phyloP scores from a whole-genome alignment of 2,329 filamentous ascomycete genomes.

The Fusarium marasasianum region DNA sequence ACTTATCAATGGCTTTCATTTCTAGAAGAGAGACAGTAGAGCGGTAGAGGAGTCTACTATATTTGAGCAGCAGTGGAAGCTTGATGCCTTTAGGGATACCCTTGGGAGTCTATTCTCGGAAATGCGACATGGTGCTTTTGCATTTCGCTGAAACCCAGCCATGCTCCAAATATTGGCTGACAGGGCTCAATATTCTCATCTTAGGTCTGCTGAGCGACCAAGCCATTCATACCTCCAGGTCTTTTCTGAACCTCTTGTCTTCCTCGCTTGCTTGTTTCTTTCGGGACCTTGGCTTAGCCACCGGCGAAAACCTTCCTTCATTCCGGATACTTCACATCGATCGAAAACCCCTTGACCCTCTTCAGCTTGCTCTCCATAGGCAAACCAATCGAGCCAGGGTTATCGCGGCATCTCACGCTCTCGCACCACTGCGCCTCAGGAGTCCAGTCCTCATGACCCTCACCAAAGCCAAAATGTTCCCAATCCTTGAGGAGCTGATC shows the following conservation, averaged over 20 bases:
- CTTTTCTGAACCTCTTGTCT: accelerated
- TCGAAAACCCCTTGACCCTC: accelerated
- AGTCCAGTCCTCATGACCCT: neutral
- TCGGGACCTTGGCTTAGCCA: accelerated
- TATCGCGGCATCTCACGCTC: neutral
- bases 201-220: neutral
- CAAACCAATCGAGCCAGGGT: accelerated
- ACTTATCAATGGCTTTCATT: neutral
- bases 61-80: neutral
- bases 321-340: neutral
- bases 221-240: neutral
- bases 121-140: neutral
- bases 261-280: accelerated
- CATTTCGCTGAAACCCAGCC: neutral
- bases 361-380: neutral
- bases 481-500: neutral
- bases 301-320: accelerated
- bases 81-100: accelerated
- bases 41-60: neutral
- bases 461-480: neutral
- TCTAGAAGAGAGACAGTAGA: accelerated
- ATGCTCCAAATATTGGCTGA: neutral
- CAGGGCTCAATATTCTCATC: neutral
- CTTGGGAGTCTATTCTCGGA: neutral
- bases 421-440: neutral